phyloP scores from a whole-genome alignment of 106 monocot genomes.

The Dioscorea alata region DNA sequence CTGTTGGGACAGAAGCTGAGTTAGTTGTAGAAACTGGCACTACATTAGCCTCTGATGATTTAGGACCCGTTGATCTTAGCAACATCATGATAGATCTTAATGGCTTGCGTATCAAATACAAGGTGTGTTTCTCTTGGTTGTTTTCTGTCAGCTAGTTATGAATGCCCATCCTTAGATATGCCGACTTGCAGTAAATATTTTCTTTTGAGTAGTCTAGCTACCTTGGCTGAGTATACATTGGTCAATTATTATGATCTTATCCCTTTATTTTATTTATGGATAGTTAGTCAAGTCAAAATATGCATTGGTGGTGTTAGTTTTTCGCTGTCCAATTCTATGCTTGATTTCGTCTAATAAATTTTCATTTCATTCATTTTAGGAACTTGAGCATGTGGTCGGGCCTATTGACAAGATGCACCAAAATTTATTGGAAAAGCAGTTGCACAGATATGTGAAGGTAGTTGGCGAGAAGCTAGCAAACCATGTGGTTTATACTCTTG shows the following conservation, averaged over 20 bases:
- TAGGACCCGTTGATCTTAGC: conserved; percentile 16
- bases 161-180: background rate
- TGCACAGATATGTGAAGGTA: conserved; percentile 32
- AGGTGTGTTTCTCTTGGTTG: conserved; percentile 17
- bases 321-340: background rate
- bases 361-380: conserved; percentile 12
- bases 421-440: conserved; percentile 29
- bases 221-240: background rate
- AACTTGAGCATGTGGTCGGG: conserved; percentile 40
- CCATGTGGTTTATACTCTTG: conserved; percentile 47
- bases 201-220: background rate
- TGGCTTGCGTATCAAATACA: conserved; percentile 42
- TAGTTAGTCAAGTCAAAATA: background rate
- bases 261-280: too few relatives aligned
- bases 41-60: conserved; percentile 7
- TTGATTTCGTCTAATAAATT: background rate
- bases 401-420: conserved; percentile 23
- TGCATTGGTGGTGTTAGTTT: background rate
- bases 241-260: background rate
- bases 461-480: conserved; percentile 44
- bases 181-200: background rate
- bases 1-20: conserved; percentile 10
- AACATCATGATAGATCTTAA: conserved; percentile 45
- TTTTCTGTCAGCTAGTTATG: background rate
- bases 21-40: conserved; percentile 14